These are phyloP conservation scores for Salix arbutifolia DNA, from an alignment of 345 rosid genomes.

Conservation along the genomic window DNA sequence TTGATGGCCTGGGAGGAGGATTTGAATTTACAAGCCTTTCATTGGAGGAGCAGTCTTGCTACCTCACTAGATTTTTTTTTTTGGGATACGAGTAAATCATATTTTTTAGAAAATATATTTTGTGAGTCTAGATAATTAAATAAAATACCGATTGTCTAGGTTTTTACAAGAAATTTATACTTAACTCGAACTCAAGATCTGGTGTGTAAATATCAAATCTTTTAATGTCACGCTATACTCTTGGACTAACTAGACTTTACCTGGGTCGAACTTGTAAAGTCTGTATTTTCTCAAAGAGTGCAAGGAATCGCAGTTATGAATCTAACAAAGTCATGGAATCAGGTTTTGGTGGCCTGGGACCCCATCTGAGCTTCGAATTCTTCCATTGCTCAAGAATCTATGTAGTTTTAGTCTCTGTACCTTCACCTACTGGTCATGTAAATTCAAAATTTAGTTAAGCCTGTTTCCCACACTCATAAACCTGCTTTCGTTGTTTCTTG, in stretches of 20 bases:
- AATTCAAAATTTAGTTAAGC: slow-evolving; percentile 30
- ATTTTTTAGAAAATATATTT: too few relatives aligned
- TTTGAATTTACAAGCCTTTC: background rate
- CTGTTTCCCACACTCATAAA: slow-evolving; percentile 21
- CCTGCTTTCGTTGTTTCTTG: slow-evolving; percentile 11
- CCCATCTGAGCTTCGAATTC: background rate
- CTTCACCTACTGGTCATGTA: slow-evolving; percentile 37
- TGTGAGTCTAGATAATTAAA: too few relatives aligned
- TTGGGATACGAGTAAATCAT: too few relatives aligned
- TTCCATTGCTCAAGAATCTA: slow-evolving; percentile 17
- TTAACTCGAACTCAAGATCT: too few relatives aligned
- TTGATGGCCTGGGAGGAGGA: background rate
- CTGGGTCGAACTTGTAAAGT: background rate
- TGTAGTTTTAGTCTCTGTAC: slow-evolving; percentile 7
- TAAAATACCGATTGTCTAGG: too few relatives aligned
- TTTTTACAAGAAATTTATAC: too few relatives aligned
- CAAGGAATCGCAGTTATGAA: slow-evolving; percentile 17
- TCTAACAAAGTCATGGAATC: background rate
- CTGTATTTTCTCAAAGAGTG: slow-evolving; percentile 8
- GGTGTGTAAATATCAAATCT: too few relatives aligned
- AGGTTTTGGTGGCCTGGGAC: background rate
- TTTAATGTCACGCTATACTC: too few relatives aligned
- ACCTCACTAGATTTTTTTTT: too few relatives aligned
- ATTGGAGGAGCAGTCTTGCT: background rate
- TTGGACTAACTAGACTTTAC: background rate